These are phyloP conservation scores for Teratosphaeria zuluensis DNA, from an alignment of 2,329 filamentous ascomycete genomes.

Conservation along the genomic window DNA sequence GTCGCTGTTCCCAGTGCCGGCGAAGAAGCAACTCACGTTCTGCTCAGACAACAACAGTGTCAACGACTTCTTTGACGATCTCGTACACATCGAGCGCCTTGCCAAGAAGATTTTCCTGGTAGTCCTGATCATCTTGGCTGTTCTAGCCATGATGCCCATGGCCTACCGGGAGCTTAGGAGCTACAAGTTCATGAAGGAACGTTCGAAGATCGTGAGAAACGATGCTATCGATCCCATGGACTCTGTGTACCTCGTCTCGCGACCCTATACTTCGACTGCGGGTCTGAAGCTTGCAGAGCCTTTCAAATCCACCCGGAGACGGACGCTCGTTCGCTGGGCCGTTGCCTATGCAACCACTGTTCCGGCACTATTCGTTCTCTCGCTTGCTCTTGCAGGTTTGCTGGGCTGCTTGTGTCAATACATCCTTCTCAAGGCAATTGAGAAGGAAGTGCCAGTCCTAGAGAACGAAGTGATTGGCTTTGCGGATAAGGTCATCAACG, in stretches of 20 bases:
- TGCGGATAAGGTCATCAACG: slow-evolving; percentile 64
- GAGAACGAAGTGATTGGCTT: slow-evolving; percentile 68
- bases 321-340: slow-evolving; percentile 70
- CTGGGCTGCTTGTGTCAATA: slow-evolving; percentile 76
- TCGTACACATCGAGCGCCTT: slow-evolving; percentile 56
- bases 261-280: slow-evolving; percentile 62
- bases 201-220: slow-evolving; percentile 55
- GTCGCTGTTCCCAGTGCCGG: slow-evolving; percentile 68
- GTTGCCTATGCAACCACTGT: slow-evolving; percentile 80
- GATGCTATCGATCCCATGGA: slow-evolving; percentile 72
- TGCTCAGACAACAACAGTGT: slow-evolving; percentile 80
- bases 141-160: slow-evolving; percentile 68
- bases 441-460: slow-evolving; percentile 67
- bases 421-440: slow-evolving; percentile 61
- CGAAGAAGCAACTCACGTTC: slow-evolving; percentile 74
- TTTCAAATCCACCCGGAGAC: slow-evolving; percentile 54
- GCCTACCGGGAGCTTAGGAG: slow-evolving; percentile 68
- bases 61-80: slow-evolving; percentile 68
- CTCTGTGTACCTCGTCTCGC: slow-evolving; percentile 75
- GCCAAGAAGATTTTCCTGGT: slow-evolving; percentile 68
- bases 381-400: slow-evolving; percentile 70
- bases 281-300: slow-evolving; percentile 62
- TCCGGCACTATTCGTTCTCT: slow-evolving; percentile 76
- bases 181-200: slow-evolving; percentile 63
- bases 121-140: slow-evolving; percentile 61